Evolutionary conservation across 371 early-diverging fungal species (phyloP).

Genomic region (Nematocida ironsii): DNA sequence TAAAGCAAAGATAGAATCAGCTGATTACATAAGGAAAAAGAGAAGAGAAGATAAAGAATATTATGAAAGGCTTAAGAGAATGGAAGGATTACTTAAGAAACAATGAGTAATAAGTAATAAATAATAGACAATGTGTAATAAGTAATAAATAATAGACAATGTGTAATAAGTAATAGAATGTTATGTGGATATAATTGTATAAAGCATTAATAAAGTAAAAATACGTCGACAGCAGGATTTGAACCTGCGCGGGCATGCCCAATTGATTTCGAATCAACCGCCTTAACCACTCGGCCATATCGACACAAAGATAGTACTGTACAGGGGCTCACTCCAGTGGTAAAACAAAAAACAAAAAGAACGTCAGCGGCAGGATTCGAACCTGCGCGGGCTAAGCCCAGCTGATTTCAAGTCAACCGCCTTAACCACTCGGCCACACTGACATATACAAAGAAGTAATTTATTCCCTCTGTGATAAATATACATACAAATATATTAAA

Average conservation of each 20-base stretch:
- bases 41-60: constrained; percentile 38
- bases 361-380: constrained; percentile 61
- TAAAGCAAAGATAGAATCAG: constrained; percentile 14
- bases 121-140: not conserved
- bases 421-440: constrained; percentile 62
- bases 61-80: constrained; percentile 10
- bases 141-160: not conserved
- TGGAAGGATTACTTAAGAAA: constrained; percentile 13
- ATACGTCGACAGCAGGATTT: constrained; percentile 60
- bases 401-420: constrained; percentile 60
- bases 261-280: constrained; percentile 61
- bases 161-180: not conserved
- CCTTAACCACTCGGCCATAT: constrained; percentile 63
- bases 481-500: not conserved
- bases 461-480: not conserved
- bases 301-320: constrained; percentile 21
- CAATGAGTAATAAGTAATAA: constrained; percentile 8
- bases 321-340: not conserved
- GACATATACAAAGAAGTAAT: constrained; percentile 12
- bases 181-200: not conserved
- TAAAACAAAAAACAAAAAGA: not conserved
- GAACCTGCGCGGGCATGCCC: constrained; percentile 62
- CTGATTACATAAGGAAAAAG: constrained; percentile 4
- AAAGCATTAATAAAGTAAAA: constrained; percentile 6
- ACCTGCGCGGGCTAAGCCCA: constrained; percentile 59